Evolutionary conservation across 108 stramenopile species (phyloP), one percentile per base, ranked within the genome.

Genomic region (Phaeodactylum tricornutum): DNA sequence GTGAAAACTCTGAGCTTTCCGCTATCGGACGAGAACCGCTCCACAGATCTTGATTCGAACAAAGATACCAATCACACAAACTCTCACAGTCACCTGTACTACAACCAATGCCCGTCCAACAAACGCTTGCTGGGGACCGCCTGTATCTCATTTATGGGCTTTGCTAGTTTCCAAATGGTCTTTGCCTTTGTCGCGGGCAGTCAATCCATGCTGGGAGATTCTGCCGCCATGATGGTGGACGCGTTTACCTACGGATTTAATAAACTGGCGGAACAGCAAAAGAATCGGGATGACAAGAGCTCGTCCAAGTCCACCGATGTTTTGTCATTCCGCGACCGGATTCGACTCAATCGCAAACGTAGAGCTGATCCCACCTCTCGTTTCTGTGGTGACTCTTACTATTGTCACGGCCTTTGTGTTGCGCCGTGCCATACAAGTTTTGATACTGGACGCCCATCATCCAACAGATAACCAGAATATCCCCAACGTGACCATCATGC

Each of bases 241-340:
- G 59, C 75, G 8, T 30, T 74, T 12, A 70, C 75, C 6, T 81
- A 81, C 47, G 47, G 76, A 12, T 79, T 79, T 55, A 83, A 83
- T 55, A 61, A 62, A 25, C 46, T 51, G 32, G 77, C 84, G 8
- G 79, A 85, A 44, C 63, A 64, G 39, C 47, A 61, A 32, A 83
- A 83, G 48, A 62, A 62, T 45, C 31, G 23, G 22, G 45, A 54
- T 43, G 49, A 66, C 28, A 22, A 50, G n/a, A n/a, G n/a, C n/a
- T n/a, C n/a, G n/a, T n/a, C n/a, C n/a, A n/a, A n/a, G n/a, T n/a
- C n/a, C n/a, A n/a, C n/a, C n/a, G n/a, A n/a, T n/a, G n/a, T n/a
- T n/a, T n/a, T n/a, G n/a, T n/a, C n/a, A n/a, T n/a, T 55, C 26
- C 29, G 54, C 34, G 4, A 64, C 47, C 42, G 62, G 29, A 47